Evolutionary conservation across 148 eudicot species (phyloP), one percentile per base, ranked within the genome.

Genomic region (Cornus kousa): DNA sequence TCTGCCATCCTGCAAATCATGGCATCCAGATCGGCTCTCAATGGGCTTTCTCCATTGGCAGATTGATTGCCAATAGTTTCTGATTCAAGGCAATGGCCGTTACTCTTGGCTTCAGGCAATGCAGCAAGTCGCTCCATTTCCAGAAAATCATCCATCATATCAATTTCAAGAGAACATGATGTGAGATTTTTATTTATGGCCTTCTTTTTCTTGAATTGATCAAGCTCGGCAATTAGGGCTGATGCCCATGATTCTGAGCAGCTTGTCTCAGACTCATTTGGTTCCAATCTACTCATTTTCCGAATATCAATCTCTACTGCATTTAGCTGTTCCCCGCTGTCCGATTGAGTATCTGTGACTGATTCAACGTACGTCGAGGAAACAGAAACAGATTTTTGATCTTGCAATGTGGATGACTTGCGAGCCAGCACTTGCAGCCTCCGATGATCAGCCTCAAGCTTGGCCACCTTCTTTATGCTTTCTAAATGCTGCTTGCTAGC

Each of bases 61-160:
- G 31, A 53, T 67, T 55, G 82, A 24, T 24, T 35, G 19, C 37
- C 67, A 46, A 55, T 48, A 23, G 79, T 23, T 32, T 72, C 79
- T 71, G 84, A 79, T 46, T 76, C 77, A 46, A 72, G 78, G 39
- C 33, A 35, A 23, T 79, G 67, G 57, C 31, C 75, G 72, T 70
- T 79, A 50, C 70, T 87, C 70, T 75, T 48, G 5, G 60, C 62
- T 75, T 88, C 91, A 46, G 95, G 89, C 76, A 91, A 60, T 9
- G 94, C 87, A 81, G 89, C 98, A 80, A 92, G 89, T 68, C 82
- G 83, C 80, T 95, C 98, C 98, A 95, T 95, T 80, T 95, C 98
- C 60, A 93, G 89, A 79, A 95, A 95, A 84, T 95, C 98, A 77
- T 95, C 98, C 98, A 95, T 95, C 24, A 95, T 86, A 79, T 90